Base-by-base conservation (phyloP, 306 rosid species). In the Arachis stenosperma region DNA sequence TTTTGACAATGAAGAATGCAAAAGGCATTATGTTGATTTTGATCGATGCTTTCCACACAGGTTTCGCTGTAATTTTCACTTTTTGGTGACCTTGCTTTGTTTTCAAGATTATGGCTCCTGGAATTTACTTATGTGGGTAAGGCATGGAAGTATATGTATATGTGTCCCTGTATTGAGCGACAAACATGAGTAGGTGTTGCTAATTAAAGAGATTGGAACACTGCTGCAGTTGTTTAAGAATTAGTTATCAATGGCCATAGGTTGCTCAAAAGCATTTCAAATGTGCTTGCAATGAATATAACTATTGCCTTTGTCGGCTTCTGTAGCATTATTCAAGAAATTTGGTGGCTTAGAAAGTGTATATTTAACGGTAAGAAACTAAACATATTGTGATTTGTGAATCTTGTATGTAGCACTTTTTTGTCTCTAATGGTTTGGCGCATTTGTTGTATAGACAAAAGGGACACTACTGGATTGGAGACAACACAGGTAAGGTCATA, bases 61-160 rank as follows among this genome's bases (percentile, higher is more conserved):
- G 73, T 8, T 56, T n/a, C 56, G 55, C 40, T 46, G 46, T 4
- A 1, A 29, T 44, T 11, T 44, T 44, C 48, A 8, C 48, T 8
- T 10, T 43, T 43, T 7, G 3, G 5, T 44, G 48, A 44, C 48
- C 43, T 40, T 40, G 43, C 5, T 40, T 40, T 40, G 43, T 40
- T 75, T 46, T 51, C 72, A 67, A 67, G 36, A 67, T 51, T 37
- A 8, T 67, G 14, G 73, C 61, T 51, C 61, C 74, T 58, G 37
- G 11, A n/a, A 3, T 17, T 75, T 53, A 17, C 27, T 22, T 43
- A 40, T 40, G 4, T 7, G 58, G 62, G 29, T 8, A 58, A 59
- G 55, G 9, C 69, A 15, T 48, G 46, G 68, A 14, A 9, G 10
- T 47, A 9, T 9, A 6, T 40, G 9, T 46, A 46, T 36, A 40